Base-by-base conservation (phyloP, 139 green algal species). In the Coelastrella sp. region DNA sequence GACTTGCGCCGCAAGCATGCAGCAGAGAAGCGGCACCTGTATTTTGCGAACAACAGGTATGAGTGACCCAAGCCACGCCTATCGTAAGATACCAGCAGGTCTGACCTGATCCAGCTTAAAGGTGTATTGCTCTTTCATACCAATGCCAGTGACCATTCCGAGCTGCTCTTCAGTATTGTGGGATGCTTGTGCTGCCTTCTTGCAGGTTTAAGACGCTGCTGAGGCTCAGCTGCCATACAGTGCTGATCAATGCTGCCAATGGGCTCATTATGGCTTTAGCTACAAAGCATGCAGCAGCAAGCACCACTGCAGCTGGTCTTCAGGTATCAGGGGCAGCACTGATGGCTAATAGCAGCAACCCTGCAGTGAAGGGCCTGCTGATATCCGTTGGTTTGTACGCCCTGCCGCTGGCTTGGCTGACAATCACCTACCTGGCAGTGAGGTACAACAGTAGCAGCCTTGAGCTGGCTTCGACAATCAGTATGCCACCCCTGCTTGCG, bases 1-100 rank as follows among this genome's bases (percentile, higher is more conserved):
- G 79, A 85, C 79, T 43, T 38, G 13, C 60, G 79, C 38, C 48
- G 79, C 37, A 77, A 77, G 62, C 40, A 85, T 66, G 79, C 79
- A 37, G 38, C 23, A 15, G 66, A 76, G 9, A 59, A 78, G 45
- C 62, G 72, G 63, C 41, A 62, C 6, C 17, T 76, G 60, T 66
- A 74, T 5, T 34, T 66, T 38, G 19, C 25, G 1, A 19, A 78
- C 30, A 37, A 72, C 11, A 40, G 75, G 48, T 83, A 40, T 9
- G 34, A 32, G 45, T 57, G 1, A 9, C 11, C 11, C 45, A 57
- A 57, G 11, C 45, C 45, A 23, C 15, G 45, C 11, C 45, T 57
- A 9, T 57, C 15, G 45, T 57, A 13, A 23, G 11, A 57, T 57
- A 57, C 45, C 0, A 13, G 45, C 45, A 57, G 45, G n/a, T n/a